Evolutionary conservation across 345 rosid genomes (phyloP).

Genomic region (Brassica incana): DNA sequence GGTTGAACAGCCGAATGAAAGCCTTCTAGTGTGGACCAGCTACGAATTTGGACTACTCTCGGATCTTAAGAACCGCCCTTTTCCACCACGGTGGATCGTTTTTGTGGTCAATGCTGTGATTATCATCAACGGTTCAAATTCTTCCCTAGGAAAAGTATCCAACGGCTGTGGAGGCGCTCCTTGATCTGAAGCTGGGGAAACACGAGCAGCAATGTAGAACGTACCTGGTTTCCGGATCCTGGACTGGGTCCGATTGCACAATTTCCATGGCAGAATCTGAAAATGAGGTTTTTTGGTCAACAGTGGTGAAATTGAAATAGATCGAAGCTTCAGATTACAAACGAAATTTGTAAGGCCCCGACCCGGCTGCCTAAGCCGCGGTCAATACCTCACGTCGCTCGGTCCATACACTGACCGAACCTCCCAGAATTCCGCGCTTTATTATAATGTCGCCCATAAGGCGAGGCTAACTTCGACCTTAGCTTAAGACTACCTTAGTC

Average conservation of each 20-base stretch:
- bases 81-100: conserved; percentile 54
- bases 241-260: conserved; percentile 17
- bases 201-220: conserved; percentile 53
- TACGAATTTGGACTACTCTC: conserved; percentile 91
- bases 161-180: conserved; percentile 25
- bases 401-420: no score
- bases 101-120: conserved; percentile 25
- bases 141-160: conserved; percentile 52
- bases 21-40: conserved; percentile 98
- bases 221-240: conserved; percentile 31
- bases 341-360: no score
- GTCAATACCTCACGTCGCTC: no score
- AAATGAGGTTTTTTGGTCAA: not conserved
- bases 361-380: no score
- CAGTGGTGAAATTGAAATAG: not conserved
- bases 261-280: conserved; percentile 20
- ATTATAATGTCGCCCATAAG: no score
- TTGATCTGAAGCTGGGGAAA: conserved; percentile 55
- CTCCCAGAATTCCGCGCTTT: no score
- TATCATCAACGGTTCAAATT: conserved; percentile 37
- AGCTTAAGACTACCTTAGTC: no score
- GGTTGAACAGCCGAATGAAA: conserved; percentile 79
- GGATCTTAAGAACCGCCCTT: conserved; percentile 51
- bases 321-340: not conserved
- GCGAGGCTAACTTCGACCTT: no score